phyloP scores from a whole-genome alignment of 169 alveolate species.

The Plasmodium gallinaceum region DNA sequence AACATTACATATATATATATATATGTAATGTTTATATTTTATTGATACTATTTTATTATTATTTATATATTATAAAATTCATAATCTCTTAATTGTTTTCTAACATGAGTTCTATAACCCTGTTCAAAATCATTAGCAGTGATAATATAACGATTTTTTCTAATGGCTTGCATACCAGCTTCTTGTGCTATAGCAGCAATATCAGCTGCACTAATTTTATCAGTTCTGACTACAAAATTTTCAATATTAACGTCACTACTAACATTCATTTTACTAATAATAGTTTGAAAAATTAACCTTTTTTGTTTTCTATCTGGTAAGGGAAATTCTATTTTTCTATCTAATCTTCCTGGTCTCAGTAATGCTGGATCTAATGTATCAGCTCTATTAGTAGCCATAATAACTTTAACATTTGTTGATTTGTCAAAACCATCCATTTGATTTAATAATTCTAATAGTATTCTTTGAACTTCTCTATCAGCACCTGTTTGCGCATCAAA shows the following conservation, averaged over 20 bases:
- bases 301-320: slow-evolving; percentile 98
- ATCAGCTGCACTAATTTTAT: slow-evolving; percentile 98
- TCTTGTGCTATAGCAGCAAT: slow-evolving; percentile 98
- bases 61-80: slow-evolving; percentile 89
- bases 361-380: slow-evolving; percentile 99
- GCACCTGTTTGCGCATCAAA: slow-evolving; percentile 99
- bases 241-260: slow-evolving; percentile 98
- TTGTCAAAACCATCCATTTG: slow-evolving; percentile 99
- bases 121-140: slow-evolving; percentile 94
- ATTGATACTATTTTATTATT: not conserved
- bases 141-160: slow-evolving; percentile 94
- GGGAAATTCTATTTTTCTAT: slow-evolving; percentile 98
- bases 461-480: slow-evolving; percentile 98
- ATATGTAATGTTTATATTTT: not conserved
- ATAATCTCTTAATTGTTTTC: slow-evolving; percentile 91
- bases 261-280: slow-evolving; percentile 98
- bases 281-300: slow-evolving; percentile 94
- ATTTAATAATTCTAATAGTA: slow-evolving; percentile 95
- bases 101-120: slow-evolving; percentile 93
- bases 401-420: slow-evolving; percentile 95
- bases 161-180: slow-evolving; percentile 99
- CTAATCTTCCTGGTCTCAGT: slow-evolving; percentile 98
- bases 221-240: slow-evolving; percentile 97
- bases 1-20: not conserved
- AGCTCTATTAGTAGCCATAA: slow-evolving; percentile 99